Evolutionary conservation across 2,329 filamentous ascomycete species (phyloP), one percentile per base, ranked within the genome.

Genomic region (Phaeophleospora eucalypticola): DNA sequence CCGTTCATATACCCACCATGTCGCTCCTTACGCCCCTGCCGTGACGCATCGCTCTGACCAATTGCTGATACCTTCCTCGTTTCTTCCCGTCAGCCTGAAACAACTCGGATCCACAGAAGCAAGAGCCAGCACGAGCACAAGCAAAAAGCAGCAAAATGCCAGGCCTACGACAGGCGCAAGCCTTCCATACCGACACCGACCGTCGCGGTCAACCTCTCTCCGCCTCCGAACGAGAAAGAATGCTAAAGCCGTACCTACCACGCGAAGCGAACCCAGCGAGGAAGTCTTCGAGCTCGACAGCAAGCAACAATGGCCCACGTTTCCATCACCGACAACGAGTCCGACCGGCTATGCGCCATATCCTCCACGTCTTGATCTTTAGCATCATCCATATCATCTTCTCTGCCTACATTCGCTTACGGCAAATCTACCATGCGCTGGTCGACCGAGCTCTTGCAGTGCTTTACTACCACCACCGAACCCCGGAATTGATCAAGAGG

Each of bases 401-500:
- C 71, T 91, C 88, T 4, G 73, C 97, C 55, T 94, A 93, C 67
- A 84, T 96, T 57, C 86, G 89, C 53, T 70, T 88, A 48, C 83
- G 90, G 48, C 83, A 89, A 64, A 81, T 82, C 45, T 93, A 89
- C 71, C 85, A 91, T 66, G 80, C 84, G 7, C 77, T 95, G 41
- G 75, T 82, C 57, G 86, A 93, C 65, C 83, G 87, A 49, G 73
- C 91, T 54, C 80, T 89, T 43, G 87, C 88, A 8, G 79, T 97
- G 51, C 76, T 95, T 45, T 90, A 91, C 67, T 93, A 98, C 72
- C 94, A 98, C 71, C 93, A 98, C 68, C 87, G 88, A 43, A 95
- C 91, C 0, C 93, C 93, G 6, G 88, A 95, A 65, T 82, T 95
- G 64, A 95, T 98, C 58, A 83, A 85, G 62, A 84, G 86, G 61